Evolutionary conservation across 768 basidiomycete species (phyloP), one percentile per base, ranked within the genome.

Genomic region (Tylopilus plumbeoviolaceoides): DNA sequence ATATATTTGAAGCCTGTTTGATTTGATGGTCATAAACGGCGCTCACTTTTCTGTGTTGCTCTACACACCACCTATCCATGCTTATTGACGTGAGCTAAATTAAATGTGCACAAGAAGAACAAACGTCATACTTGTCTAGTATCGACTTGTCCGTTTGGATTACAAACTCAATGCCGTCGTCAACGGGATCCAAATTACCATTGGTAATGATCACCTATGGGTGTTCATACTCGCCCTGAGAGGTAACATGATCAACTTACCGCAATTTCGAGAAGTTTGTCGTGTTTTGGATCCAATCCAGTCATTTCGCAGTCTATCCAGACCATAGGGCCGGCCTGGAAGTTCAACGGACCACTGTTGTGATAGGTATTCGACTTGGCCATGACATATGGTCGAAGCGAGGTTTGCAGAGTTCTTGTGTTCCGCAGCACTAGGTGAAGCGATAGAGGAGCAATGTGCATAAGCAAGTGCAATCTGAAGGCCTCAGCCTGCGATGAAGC

Each of bases 221-320:
- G n/a, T 9, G 17, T 25, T 33, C 27, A 25, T 20, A 4, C 18
- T 1, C 25, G 5, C 9, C 5, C 47, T 33, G 11, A 15, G 20
- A 17, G 1, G 18, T 21, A 10, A 21, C 28, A 43, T n/a, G 17
- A 20, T 45, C 17, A 1, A 52, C 64, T 45, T 42, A 64, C 88
- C 11, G 87, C 88, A 63, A 95, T 87, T 69, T 95, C 93, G 3
- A 93, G 65, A 27, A 92, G 80, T 57, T 79, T 83, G 69, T 91
- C 87, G 38, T 70, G 83, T 44, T 76, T 74, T 4, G 77, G 77
- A 62, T 87, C 70, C 36, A 93, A 75, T 5, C 90, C 90, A 3
- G 90, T 91, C 80, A 92, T 93, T 71, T 93, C 90, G 60, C 89
- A 90, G 67, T 93, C 90, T 47, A 92, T 78, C 91, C 90, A 93